Conservation (phyloP, 2,329 filamentous ascomycete genomes). For the Phoma sp. region DNA sequence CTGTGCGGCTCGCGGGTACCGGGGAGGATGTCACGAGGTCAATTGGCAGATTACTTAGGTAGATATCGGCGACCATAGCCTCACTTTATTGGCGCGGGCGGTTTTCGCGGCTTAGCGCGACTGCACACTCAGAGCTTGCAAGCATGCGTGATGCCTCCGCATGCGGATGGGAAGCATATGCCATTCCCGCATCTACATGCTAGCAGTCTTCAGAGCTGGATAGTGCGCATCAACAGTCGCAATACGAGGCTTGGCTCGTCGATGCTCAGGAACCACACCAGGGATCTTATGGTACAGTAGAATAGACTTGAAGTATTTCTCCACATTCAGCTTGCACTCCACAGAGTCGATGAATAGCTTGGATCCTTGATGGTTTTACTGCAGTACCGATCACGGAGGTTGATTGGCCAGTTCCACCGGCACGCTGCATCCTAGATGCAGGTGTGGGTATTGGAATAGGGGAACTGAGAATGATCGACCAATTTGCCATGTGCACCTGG, state of each 20-base stretch:
- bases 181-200: neutral
- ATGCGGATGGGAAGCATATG: conserved; percentile 16
- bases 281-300: conserved; percentile 14
- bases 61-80: conserved; percentile 35
- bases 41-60: conserved; percentile 12
- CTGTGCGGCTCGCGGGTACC: conserved; percentile 9
- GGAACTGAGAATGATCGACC: conserved; percentile 19
- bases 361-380: conserved; percentile 3
- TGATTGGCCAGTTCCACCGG: conserved; percentile 10
- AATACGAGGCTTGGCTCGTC: conserved; percentile 5
- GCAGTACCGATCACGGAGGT: neutral
- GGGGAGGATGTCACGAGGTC: conserved; percentile 13
- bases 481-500: conserved; percentile 18
- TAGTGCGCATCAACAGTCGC: conserved; percentile 3
- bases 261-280: conserved; percentile 3
- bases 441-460: conserved; percentile 9
- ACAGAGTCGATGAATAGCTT: conserved; percentile 9
- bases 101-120: conserved; percentile 9
- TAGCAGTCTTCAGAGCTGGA: conserved; percentile 3
- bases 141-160: conserved; percentile 11
- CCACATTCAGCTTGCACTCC: conserved; percentile 10
- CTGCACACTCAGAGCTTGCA: conserved; percentile 2
- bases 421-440: conserved; percentile 5
- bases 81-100: conserved; percentile 34
- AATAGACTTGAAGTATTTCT: conserved; percentile 16